phyloP scores from a whole-genome alignment of 306 rosid genomes.

The Argentina anserina region DNA sequence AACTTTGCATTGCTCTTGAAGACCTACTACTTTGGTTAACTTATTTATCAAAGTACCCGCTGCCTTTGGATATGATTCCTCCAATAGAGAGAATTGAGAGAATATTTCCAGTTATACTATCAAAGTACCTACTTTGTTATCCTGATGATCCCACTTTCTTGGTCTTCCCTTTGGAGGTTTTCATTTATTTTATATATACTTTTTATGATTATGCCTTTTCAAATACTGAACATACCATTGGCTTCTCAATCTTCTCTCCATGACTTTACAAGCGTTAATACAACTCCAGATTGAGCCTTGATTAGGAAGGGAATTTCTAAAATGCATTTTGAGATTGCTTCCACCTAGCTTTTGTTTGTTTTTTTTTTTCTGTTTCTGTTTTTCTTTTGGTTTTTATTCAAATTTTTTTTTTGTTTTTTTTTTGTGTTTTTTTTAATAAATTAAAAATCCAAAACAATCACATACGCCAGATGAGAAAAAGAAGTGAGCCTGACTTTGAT shows the following conservation, averaged over 20 bases:
- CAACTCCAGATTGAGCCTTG: not conserved
- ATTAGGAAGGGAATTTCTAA: not conserved
- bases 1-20: not conserved
- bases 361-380: too few relatives aligned
- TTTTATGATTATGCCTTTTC: not conserved
- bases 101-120: not conserved
- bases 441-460: not conserved
- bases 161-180: not conserved
- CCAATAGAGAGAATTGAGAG: not conserved
- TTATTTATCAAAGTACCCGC: not conserved
- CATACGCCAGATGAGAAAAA: not conserved
- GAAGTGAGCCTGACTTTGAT: slow-evolving; percentile 18
- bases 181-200: not conserved
- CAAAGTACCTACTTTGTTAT: too few relatives aligned
- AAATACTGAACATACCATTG: not conserved
- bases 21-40: not conserved
- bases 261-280: not conserved
- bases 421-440: not conserved
- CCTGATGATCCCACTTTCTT: not conserved
- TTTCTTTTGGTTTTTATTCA: too few relatives aligned
- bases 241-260: not conserved
- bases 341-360: slow-evolving; percentile 22
- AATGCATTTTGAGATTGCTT: slow-evolving; percentile 12
- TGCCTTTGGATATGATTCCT: not conserved
- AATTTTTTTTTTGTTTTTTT: not conserved